Evolutionary conservation across 768 basidiomycete species (phyloP).

Genomic region (Hygrophorus pudorinus): DNA sequence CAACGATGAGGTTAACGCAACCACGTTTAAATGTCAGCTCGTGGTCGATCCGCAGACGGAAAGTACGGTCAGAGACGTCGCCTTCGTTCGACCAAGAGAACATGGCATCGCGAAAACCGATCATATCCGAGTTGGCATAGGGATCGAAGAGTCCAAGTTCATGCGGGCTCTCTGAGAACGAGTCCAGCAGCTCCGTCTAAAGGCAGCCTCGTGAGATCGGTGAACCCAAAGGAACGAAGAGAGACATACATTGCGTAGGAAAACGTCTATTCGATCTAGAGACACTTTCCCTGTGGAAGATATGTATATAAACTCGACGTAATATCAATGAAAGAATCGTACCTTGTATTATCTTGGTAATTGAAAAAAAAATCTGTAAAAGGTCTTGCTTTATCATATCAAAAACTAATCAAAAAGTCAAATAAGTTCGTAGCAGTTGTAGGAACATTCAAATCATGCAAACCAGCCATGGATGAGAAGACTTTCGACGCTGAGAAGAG

Average conservation of each 20-base stretch:
- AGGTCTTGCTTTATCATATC: conserved; percentile 47
- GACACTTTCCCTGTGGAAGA: conserved; percentile 52
- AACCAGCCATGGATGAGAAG: conserved; percentile 36
- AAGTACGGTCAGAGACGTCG: conserved; percentile 37
- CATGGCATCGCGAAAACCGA: conserved; percentile 43
- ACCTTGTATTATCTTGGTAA: conserved; percentile 15
- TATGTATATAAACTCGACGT: background rate
- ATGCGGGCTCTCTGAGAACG: conserved; percentile 20
- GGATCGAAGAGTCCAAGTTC: conserved; percentile 7
- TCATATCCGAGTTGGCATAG: conserved; percentile 16
- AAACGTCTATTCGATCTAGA: conserved; percentile 40
- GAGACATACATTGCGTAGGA: conserved; percentile 26
- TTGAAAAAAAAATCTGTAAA: conserved; percentile 23
- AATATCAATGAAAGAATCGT: background rate
- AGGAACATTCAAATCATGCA: background rate
- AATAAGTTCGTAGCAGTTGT: background rate
- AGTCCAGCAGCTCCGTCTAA: conserved; percentile 40
- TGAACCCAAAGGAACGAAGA: background rate
- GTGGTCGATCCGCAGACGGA: conserved; percentile 40
- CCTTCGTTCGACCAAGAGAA: conserved; percentile 46
- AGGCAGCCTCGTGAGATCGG: no score
- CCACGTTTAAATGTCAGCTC: conserved; percentile 45
- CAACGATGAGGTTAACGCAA: conserved; percentile 47
- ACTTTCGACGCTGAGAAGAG: conserved; percentile 24
- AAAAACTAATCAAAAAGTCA: conserved; percentile 38